These are phyloP conservation scores for Cenchrus purpureus DNA, from an alignment of 176 grass and related monocot species.

Conservation along the genomic window DNA sequence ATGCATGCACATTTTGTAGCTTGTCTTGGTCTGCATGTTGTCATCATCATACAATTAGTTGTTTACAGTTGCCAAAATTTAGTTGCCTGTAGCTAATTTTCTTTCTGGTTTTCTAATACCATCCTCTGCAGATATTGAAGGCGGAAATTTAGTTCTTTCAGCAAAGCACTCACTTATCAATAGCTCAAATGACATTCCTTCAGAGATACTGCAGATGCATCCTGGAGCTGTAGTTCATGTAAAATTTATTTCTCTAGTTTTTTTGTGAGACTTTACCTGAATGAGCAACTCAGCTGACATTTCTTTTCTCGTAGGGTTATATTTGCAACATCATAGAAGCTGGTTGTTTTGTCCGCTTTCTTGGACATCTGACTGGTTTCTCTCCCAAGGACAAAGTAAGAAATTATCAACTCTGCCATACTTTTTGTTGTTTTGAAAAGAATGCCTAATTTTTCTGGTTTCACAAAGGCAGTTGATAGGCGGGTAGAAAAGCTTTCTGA, in stretches of 20 bases:
- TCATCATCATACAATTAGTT: not conserved
- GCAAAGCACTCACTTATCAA: conserved; percentile 86
- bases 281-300: conserved; percentile 27
- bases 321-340: conserved; percentile 93
- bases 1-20: not conserved
- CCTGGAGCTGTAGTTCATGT: conserved; percentile 68
- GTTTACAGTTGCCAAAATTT: not conserved
- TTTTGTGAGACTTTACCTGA: conserved; percentile 1
- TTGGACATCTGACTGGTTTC: conserved; percentile 93
- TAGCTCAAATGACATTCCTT: conserved; percentile 72
- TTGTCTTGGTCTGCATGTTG: conserved; percentile 28
- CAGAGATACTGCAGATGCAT: conserved; percentile 65
- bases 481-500: conserved; percentile 63
- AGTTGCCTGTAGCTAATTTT: too few species aligned
- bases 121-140: conserved; percentile 74
- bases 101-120: conserved; percentile 14
- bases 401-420: conserved; percentile 22
- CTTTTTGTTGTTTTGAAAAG: conserved; percentile 28
- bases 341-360: conserved; percentile 97
- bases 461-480: conserved; percentile 79
- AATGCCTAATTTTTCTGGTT: conserved; percentile 49
- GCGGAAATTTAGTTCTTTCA: conserved; percentile 81
- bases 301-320: conserved; percentile 72
- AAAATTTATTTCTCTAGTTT: conserved; percentile 47
- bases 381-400: conserved; percentile 92